Conservation (phyloP, 306 rosid species). For the Corylus heterophylla region DNA sequence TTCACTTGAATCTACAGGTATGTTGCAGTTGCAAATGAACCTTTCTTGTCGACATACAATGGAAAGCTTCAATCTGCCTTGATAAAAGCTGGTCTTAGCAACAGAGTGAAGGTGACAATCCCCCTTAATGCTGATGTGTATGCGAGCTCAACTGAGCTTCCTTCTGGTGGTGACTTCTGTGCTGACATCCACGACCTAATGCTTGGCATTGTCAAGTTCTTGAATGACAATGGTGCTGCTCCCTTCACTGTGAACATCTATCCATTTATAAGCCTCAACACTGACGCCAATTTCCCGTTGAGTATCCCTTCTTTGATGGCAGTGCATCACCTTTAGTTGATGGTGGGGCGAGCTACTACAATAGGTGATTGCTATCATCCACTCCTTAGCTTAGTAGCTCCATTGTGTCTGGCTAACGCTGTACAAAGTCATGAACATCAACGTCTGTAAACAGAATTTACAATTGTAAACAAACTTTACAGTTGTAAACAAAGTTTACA, state of each 20-base stretch:
- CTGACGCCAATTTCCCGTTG: slow-evolving; percentile 54
- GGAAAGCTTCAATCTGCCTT: slow-evolving; percentile 55
- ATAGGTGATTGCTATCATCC: slow-evolving; percentile 29
- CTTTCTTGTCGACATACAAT: slow-evolving; percentile 52
- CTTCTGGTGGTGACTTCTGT: slow-evolving; percentile 57
- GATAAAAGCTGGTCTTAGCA: slow-evolving; percentile 46
- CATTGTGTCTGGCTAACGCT: no score
- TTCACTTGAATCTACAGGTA: slow-evolving; percentile 38
- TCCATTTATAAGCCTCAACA: slow-evolving; percentile 67
- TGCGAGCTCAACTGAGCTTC: slow-evolving; percentile 19
- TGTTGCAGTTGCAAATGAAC: slow-evolving; percentile 62
- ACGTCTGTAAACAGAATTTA: no score
- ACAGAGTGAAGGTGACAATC: slow-evolving; percentile 41
- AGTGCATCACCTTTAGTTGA: slow-evolving; percentile 50
- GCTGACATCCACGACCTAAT: slow-evolving; percentile 47
- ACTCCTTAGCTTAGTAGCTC: no score
- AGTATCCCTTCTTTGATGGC: slow-evolving; percentile 78
- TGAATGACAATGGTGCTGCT: slow-evolving; percentile 44
- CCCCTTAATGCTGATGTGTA: slow-evolving; percentile 55
- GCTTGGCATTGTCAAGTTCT: slow-evolving; percentile 50
- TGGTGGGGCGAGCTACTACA: slow-evolving; percentile 50
- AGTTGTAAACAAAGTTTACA: no score
- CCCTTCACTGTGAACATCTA: slow-evolving; percentile 74
- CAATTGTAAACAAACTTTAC: no score
- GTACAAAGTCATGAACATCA: no score